Conservation (phyloP, 768 basidiomycete genomes). For the Hypholoma fasciculare region DNA sequence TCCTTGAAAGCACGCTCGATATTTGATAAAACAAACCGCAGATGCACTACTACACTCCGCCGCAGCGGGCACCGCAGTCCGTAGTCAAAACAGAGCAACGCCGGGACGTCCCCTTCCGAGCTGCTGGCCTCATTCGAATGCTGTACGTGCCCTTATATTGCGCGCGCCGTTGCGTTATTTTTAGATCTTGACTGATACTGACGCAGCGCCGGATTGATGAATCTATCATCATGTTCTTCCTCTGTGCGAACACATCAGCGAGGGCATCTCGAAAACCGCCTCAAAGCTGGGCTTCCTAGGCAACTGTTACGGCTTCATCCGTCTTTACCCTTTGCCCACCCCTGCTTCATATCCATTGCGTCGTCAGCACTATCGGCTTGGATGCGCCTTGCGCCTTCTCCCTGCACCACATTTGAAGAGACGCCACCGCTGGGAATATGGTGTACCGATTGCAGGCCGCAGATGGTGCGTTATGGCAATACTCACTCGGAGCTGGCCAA, state of each 20-base stretch:
- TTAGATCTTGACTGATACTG: neutral
- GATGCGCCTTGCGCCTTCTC: neutral
- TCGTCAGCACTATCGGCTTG: neutral
- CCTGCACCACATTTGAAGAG: neutral
- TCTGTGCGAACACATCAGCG: neutral
- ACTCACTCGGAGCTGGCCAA: neutral
- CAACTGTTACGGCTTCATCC: neutral
- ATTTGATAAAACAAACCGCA: too few relatives aligned
- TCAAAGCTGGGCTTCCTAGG: constrained; percentile 1
- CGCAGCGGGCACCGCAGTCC: too few relatives aligned
- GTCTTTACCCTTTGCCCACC: neutral
- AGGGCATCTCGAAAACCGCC: neutral
- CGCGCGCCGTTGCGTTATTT: neutral
- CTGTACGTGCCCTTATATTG: neutral
- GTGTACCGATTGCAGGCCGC: constrained; percentile 4
- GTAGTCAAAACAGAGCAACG: too few relatives aligned
- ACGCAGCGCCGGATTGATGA: neutral
- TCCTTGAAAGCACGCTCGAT: too few relatives aligned
- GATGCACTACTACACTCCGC: too few relatives aligned
- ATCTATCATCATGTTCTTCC: neutral
- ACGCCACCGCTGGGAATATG: neutral
- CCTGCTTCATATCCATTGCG: neutral
- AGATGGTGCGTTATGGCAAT: neutral
- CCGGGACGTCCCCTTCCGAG: too few relatives aligned
- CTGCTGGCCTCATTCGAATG: neutral